Base-by-base conservation (phyloP, 2,329 filamentous ascomycete species). In the Talaromyces funiculosus region DNA sequence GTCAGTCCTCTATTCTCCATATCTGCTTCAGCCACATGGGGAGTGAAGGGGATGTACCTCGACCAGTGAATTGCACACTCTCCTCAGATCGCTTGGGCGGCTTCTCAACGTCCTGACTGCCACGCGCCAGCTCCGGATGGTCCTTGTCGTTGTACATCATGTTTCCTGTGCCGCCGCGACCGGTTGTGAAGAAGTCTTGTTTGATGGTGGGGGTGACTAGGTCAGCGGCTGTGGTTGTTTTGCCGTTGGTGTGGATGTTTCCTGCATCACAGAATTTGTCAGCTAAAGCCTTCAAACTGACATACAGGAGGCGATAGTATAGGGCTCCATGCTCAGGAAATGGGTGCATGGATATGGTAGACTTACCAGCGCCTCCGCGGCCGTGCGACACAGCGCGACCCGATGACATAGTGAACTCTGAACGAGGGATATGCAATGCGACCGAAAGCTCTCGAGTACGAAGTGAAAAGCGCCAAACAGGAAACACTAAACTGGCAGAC, bases 91-190 rank as follows among this genome's bases (percentile, higher is more conserved):
- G 70, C 62, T 73, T 62, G 5, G 71, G 70, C 22, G 71, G 71
- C 7, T 85, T 84, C 62, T 87, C 85, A 63, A 97, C 90, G 69
- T 97, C 92, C 75, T 97, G 93, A 43, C 86, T 86, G 59, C 85
- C 81, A 64, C 92, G 88, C 37, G 92, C 90, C 71, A 90, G 71
- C 64, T 83, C 81, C 8, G 85, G 82, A 64, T 78, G 85, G 43
- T 81, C 77, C 3, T 87, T 85, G 67, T 94, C 88, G 64, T 85
- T 85, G 71, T 88, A 87, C 53, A 89, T 86, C 88, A 96, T 96
- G 79, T 96, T 96, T 62, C 92, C 92, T 4, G 84, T 87, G 63
- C 92, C 92, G 60, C 92, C 92, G 56, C 92, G 89, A 60, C 92
- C 92, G 3, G 92, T 97, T 20, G 92, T 96, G 71, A 93, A 92